Evolutionary conservation across 176 grass and related monocot genomes (phyloP).

Genomic region (sorghum (Sorghum bicolor)): Sorghum_bicolor_NCBIv3 NC_012872.2:72025001-72025500

Average conservation of each 20-base stretch:
- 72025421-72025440: constrained; percentile 19
- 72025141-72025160: constrained; percentile 85
- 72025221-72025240: constrained; percentile 84
- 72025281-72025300: constrained; percentile 2
- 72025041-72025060: constrained; percentile 46
- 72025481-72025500: constrained; percentile 82
- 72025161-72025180: constrained; percentile 89
- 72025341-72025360: background rate
- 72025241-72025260: constrained; percentile 67
- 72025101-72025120: background rate
- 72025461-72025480: constrained; percentile 67
- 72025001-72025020: constrained; percentile 92
- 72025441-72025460: constrained; percentile 66
- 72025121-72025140: constrained; percentile 34
- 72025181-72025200: constrained; percentile 92
- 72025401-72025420: background rate
- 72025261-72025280: constrained; percentile 54
- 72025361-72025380: background rate
- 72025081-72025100: background rate
- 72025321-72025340: background rate
- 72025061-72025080: constrained; percentile 5
- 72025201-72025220: constrained; percentile 84
- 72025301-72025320: background rate
- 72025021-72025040: constrained; percentile 78
- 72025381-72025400: background rate